Base-by-base conservation (phyloP, 2,329 filamentous ascomycete genomes). In the Diatrype stigma region DNA sequence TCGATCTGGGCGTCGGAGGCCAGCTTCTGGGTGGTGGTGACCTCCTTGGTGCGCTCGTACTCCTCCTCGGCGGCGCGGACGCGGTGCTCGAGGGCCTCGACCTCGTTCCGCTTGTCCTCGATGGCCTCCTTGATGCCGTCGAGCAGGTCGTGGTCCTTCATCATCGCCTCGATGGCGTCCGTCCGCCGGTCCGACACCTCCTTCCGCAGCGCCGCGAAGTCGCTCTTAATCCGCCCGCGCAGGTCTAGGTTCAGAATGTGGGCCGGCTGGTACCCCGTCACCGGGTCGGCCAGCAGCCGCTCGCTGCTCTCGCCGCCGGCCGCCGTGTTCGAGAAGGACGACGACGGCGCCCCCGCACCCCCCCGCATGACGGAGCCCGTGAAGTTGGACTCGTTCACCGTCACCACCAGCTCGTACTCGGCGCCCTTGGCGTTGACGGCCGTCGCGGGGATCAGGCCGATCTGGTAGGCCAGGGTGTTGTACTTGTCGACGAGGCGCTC, bases 121-220 rank as follows among this genome's bases (percentile, higher is more conserved):
- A 99, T 94, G 16, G 92, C 91, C 71, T 99, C 95, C 69, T 94
- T 94, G 67, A 96, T 93, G 60, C 89, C 90, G 68, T 97, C 92
- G 10, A 99, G 82, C 56, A 96, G 79, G 67, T 97, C 94, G 63
- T 96, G 89, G 59, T 96, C 91, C 65, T 94, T 93, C 81, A 96
- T 89, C 77, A 96, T 94, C 48, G 86, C 85, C 65, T 97, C 93
- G 63, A 96, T 85, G 1, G 88, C 88, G 5, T 81, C 75, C 55
- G 87, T 90, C 47, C 93, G 82, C 49, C 94, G 82, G 67, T 96
- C 91, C n/a, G 90, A 90, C 58, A 99, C 89, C 56, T 96, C 90
- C 67, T 96, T 96, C 54, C 90, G 84, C 17, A 99, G 78, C 32
- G 79, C 72, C 42, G 90, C 73, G 60, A 99, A 88, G 61, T 82